A percentile compares a stretch with the other conserved stretches of the same genome.
Evolutionary conservation across 1,139 yeast species (phyloP).

Genomic region (Taphrina confusa): DNA sequence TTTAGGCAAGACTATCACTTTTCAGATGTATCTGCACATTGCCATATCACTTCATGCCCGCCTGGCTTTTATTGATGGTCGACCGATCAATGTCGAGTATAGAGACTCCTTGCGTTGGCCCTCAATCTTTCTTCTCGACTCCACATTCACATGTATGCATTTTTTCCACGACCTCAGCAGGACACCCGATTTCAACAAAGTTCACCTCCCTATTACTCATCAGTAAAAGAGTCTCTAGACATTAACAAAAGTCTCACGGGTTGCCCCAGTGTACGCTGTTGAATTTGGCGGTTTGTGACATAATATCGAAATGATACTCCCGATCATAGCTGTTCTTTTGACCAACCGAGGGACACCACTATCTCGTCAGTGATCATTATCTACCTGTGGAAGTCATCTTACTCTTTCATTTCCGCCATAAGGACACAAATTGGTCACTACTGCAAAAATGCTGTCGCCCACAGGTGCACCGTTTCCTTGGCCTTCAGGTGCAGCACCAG

Average conservation of each 20-base stretch:
- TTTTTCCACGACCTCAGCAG: neutral
- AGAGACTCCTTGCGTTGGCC: too few species aligned
- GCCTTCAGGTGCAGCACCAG: neutral
- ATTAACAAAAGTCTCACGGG: neutral
- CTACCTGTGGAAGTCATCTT: neutral
- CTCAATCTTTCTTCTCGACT: too few species aligned
- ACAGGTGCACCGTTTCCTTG: neutral
- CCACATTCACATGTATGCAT: neutral
- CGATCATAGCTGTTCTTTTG: neutral
- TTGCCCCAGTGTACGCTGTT: neutral
- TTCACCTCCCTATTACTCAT: neutral
- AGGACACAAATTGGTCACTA: neutral
- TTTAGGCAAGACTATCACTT: too few species aligned
- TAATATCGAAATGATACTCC: neutral
- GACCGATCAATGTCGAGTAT: too few species aligned
- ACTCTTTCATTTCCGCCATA: neutral
- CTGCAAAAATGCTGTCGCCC: neutral
- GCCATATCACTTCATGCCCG: too few species aligned
- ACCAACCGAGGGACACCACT: neutral
- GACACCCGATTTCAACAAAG: neutral
- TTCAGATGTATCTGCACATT: too few species aligned
- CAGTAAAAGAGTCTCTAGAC: too few species aligned
- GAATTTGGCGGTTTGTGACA: neutral
- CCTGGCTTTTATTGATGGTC: too few species aligned
- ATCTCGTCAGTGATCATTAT: neutral